A percentile compares a stretch with the other conserved stretches of the same genome.
These are phyloP conservation scores for Tolypocladium guangdongense DNA, from an alignment of 2,329 filamentous ascomycete species.

Conservation along the genomic window DNA sequence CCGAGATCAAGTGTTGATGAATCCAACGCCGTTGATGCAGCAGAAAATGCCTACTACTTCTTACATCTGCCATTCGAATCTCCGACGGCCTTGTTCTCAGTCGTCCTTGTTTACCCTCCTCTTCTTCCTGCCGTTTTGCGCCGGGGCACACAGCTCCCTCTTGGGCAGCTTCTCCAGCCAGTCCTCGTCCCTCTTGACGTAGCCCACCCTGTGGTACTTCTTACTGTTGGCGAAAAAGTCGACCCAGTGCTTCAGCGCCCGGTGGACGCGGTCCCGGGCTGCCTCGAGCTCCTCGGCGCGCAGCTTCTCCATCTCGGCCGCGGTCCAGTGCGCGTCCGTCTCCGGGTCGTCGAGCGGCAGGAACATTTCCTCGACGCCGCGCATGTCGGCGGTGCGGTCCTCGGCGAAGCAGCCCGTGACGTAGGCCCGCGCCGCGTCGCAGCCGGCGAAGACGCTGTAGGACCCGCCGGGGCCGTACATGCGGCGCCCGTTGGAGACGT, in stretches of 20 bases:
- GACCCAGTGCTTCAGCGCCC: slow-evolving; percentile 69
- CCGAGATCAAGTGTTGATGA: background rate
- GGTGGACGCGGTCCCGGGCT: slow-evolving; percentile 54
- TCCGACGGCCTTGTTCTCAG: background rate
- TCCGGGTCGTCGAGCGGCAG: slow-evolving; percentile 51
- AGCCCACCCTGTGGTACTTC: slow-evolving; percentile 74
- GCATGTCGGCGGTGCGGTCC: slow-evolving; percentile 73
- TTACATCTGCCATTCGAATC: background rate
- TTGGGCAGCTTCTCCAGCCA: slow-evolving; percentile 53
- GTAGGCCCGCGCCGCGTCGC: slow-evolving; percentile 78
- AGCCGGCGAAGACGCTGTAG: slow-evolving; percentile 79
- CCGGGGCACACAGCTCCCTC: slow-evolving; percentile 58
- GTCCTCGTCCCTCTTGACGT: slow-evolving; percentile 49
- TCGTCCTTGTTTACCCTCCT: slow-evolving; percentile 25
- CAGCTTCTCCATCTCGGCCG: slow-evolving; percentile 39
- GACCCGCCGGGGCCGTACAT: slow-evolving; percentile 76
- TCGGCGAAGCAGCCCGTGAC: slow-evolving; percentile 87
- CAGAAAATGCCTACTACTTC: background rate
- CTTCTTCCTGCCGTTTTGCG: slow-evolving; percentile 45
- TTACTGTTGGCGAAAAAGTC: slow-evolving; percentile 69
- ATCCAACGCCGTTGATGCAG: background rate
- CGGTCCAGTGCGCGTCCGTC: slow-evolving; percentile 47
- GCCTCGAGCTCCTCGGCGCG: slow-evolving; percentile 52
- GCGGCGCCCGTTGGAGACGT: slow-evolving; percentile 58
- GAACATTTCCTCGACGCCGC: slow-evolving; percentile 81